Conservation (phyloP, 2,329 filamentous ascomycete genomes). For the Capronia coronata region DNA sequence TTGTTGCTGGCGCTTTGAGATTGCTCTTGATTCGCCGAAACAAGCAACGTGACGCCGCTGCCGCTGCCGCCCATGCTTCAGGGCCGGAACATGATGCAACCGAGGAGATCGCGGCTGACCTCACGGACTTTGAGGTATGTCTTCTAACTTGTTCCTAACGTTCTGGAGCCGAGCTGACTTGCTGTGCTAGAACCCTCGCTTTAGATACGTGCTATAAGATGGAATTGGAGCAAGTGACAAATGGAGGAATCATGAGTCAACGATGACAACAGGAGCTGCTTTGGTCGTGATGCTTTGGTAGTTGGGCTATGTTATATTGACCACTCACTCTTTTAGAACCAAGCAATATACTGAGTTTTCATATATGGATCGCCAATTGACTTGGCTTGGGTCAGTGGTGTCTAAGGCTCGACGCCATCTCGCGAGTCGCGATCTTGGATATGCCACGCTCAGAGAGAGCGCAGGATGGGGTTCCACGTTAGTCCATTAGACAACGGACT, state of each 20-base stretch:
- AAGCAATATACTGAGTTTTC: too few species aligned
- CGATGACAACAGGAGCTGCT: not conserved
- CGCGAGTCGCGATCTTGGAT: too few species aligned
- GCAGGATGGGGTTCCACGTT: too few species aligned
- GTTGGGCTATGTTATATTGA: not conserved
- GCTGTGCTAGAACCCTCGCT: not conserved
- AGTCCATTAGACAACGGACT: too few species aligned
- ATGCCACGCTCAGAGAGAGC: too few species aligned
- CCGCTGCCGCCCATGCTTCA: not conserved
- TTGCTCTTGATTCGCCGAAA: slow-evolving; percentile 13
- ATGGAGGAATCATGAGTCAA: too few species aligned
- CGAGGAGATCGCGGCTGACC: slow-evolving; percentile 1
- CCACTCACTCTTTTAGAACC: too few species aligned
- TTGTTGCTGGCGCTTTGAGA: slow-evolving; percentile 30
- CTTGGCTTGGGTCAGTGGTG: too few species aligned
- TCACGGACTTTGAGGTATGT: slow-evolving; percentile 2
- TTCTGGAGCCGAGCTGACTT: not conserved
- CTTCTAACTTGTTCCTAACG: not conserved
- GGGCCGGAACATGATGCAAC: not conserved
- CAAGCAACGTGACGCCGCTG: slow-evolving; percentile 2
- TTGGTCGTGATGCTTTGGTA: not conserved
- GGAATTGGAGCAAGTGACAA: not conserved
- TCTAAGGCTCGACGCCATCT: too few species aligned
- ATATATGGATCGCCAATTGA: too few species aligned
- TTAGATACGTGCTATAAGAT: slow-evolving; percentile 1